Conservation (phyloP, 768 basidiomycete genomes). For the Tulasnella sp. region DNA sequence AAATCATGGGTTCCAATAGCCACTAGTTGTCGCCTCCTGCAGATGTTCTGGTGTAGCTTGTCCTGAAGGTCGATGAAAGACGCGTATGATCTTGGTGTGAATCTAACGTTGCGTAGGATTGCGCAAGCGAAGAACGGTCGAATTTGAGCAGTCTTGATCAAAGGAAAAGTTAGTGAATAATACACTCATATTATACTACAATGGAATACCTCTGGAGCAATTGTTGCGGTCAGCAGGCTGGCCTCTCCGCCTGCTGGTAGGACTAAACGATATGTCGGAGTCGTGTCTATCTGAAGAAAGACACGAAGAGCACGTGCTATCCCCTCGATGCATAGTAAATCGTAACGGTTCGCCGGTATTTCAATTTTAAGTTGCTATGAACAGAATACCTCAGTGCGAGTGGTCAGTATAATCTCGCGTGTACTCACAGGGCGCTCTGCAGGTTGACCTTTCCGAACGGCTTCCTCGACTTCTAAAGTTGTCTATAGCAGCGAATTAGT, state of each 20-base stretch:
- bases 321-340: slow-evolving; percentile 94
- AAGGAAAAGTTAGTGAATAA: too few relatives aligned
- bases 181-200: slow-evolving; percentile 20
- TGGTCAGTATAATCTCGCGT: background rate
- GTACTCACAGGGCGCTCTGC: slow-evolving; percentile 66
- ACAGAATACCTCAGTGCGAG: slow-evolving; percentile 17
- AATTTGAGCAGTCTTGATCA: slow-evolving; percentile 51
- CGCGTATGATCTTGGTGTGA: slow-evolving; percentile 80
- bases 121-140: slow-evolving; percentile 89
- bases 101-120: slow-evolving; percentile 78
- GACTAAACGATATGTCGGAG: slow-evolving; percentile 66
- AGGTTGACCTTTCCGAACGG: slow-evolving; percentile 72
- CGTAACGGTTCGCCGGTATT: slow-evolving; percentile 98
- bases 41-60: slow-evolving; percentile 94
- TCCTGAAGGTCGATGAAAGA: slow-evolving; percentile 99
- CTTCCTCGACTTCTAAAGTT: slow-evolving; percentile 74
- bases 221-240: slow-evolving; percentile 51
- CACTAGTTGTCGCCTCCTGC: slow-evolving; percentile 79
- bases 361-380: slow-evolving; percentile 94
- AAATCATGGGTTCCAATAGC: slow-evolving; percentile 97
- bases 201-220: slow-evolving; percentile 54
- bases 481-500: slow-evolving; percentile 42
- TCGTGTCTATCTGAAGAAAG: slow-evolving; percentile 59
- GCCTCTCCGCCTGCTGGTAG: slow-evolving; percentile 59
- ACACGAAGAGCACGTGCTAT: slow-evolving; percentile 76